These are phyloP conservation scores for Gentiana dahurica DNA, from an alignment of 257 asterid genomes.

Conservation along the genomic window DNA sequence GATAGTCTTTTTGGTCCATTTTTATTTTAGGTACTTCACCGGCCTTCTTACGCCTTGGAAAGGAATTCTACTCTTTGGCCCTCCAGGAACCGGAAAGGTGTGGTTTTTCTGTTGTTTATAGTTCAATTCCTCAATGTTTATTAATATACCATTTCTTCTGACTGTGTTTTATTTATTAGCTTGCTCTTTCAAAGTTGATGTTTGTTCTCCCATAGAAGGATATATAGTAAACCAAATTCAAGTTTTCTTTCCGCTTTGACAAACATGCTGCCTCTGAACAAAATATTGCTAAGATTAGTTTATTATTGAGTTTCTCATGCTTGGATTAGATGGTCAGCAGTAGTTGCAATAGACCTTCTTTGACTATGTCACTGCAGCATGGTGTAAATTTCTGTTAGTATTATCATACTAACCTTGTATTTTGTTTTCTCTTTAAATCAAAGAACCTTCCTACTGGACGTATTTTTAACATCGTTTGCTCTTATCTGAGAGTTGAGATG, in stretches of 20 bases:
- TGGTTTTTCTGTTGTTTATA: conserved; percentile 4
- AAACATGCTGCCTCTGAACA: neutral
- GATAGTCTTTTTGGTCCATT: conserved; percentile 5
- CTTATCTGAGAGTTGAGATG: too few relatives aligned
- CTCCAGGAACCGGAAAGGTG: conserved; percentile 99
- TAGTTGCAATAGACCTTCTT: too few relatives aligned
- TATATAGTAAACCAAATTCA: neutral
- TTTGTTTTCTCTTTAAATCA: too few relatives aligned
- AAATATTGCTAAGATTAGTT: too few relatives aligned
- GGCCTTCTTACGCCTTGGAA: conserved; percentile 98
- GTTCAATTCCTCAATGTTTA: too few relatives aligned
- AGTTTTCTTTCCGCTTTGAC: neutral
- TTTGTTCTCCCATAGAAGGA: neutral
- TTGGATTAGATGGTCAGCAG: too few relatives aligned
- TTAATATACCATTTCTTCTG: neutral
- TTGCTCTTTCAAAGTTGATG: neutral
- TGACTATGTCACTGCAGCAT: too few relatives aligned
- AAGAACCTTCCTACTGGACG: too few relatives aligned
- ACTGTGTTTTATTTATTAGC: neutral
- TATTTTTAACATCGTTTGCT: too few relatives aligned
- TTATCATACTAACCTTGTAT: too few relatives aligned
- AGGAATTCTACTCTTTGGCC: conserved; percentile 98
- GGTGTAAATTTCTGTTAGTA: too few relatives aligned
- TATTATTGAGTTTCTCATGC: too few relatives aligned
- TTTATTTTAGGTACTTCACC: conserved; percentile 64